Percentiles rank a stretch among this genome's conserved stretches.
Evolutionary conservation across 108 stramenopile genomes (phyloP).

Genomic region (Parmales sp.): DNA sequence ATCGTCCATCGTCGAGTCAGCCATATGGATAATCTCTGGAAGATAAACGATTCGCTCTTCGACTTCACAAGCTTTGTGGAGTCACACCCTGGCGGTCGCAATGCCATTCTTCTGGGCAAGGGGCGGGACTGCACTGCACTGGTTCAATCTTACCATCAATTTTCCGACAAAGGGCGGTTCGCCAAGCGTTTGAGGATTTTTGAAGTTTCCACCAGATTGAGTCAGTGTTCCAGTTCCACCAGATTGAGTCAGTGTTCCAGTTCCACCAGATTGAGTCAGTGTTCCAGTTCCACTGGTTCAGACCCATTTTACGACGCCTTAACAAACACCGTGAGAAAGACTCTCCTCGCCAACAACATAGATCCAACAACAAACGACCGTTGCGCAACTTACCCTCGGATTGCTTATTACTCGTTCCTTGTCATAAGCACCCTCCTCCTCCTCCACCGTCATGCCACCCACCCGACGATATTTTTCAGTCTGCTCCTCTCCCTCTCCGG

Average conservation of each 20-base stretch:
- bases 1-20: too few species aligned
- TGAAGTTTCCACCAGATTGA: conserved; percentile 1
- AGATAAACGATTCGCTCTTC: conserved; percentile 41
- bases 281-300: background rate
- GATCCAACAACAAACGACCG: conserved; percentile 36
- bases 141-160: conserved; percentile 53
- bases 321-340: conserved; percentile 20
- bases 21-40: conserved; percentile 29
- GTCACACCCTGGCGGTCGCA: conserved; percentile 46
- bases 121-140: conserved; percentile 58
- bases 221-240: conserved; percentile 17
- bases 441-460: conserved; percentile 5
- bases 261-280: background rate
- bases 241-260: background rate
- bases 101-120: conserved; percentile 44
- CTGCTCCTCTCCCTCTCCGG: conserved; percentile 35
- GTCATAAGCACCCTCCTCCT: background rate
- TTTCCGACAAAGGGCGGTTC: conserved; percentile 23
- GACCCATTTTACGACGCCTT: conserved; percentile 44
- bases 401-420: conserved; percentile 27
- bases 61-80: conserved; percentile 41
- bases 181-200: background rate
- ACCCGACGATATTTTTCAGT: conserved; percentile 31
- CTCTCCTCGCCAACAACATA: conserved; percentile 25
- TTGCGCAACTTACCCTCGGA: conserved; percentile 20